Conservation (phyloP, 1,284 basidiomycete species). For the Volvariella volvacea region DNA sequence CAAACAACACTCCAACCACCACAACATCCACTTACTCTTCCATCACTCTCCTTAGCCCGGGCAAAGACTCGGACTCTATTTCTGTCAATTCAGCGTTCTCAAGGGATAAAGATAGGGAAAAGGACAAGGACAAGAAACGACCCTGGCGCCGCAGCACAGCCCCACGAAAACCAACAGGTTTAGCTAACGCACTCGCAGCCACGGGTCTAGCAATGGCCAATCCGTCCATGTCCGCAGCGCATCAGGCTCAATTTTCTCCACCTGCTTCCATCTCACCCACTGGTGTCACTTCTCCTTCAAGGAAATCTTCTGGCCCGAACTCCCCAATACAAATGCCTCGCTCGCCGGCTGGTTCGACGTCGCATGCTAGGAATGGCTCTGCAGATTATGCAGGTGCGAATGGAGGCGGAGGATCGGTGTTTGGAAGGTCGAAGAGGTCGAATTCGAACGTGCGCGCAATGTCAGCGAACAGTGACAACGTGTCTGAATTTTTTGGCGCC, state of each 20-base stretch:
- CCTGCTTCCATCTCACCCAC: not conserved
- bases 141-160: conserved; percentile 30
- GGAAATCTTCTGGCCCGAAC: conserved; percentile 16
- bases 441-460: conserved; percentile 9
- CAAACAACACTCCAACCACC: conserved; percentile 9
- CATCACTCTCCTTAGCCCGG: conserved; percentile 10
- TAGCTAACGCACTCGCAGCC: conserved; percentile 61
- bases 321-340: conserved; percentile 21
- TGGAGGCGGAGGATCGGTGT: conserved; percentile 10
- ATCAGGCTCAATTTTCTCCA: conserved; percentile 11
- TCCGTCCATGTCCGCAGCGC: conserved; percentile 37
- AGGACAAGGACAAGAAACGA: conserved; percentile 30
- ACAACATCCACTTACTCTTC: conserved; percentile 2
- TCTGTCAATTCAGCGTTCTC: conserved; percentile 22
- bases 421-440: conserved; percentile 22
- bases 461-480: conserved; percentile 26
- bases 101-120: conserved; percentile 22
- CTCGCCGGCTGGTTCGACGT: conserved; percentile 10
- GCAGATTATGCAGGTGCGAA: conserved; percentile 12
- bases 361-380: conserved; percentile 10
- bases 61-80: conserved; percentile 23
- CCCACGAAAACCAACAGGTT: conserved; percentile 41
- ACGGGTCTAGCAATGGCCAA: conserved; percentile 63
- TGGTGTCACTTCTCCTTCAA: not conserved
- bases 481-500: conserved; percentile 23